Evolutionary conservation across 2,329 filamentous ascomycete genomes (phyloP), one percentile per base, ranked within the genome.

Genomic region (Geoglossum cookeanum): DNA sequence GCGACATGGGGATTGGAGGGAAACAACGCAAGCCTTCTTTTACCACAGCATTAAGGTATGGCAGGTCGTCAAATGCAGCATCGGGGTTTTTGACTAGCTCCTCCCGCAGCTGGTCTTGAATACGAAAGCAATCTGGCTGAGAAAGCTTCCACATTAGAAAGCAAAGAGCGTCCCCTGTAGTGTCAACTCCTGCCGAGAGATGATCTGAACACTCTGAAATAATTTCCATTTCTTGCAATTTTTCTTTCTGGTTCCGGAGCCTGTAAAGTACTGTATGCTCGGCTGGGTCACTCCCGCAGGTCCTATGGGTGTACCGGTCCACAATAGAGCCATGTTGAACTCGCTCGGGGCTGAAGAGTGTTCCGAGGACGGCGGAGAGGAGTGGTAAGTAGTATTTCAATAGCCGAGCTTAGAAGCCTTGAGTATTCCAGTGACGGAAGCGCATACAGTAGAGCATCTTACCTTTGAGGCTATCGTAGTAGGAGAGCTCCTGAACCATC

Each of bases 101-200:
- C 15, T 71, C 63, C 30, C 74, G 72, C 3, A 85, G 70, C 2
- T 67, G 69, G 9, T 69, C 65, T 65, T 85, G 82, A 54, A 78
- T 70, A 1, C 65, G 59, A 1, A 70, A 62, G 3, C 76, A 81
- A 6, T 73, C 67, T 1, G 80, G 78, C 60, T 79, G 77, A 1
- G 83, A 86, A 1, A 87, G 71, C 64, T 85, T 77, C 75, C 81
- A 83, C 78, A 87, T 82, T 11, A 86, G 71, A 64, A 85, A 85
- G 63, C 81, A 85, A 0, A 86, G 70, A 0, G 75, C 80, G 61
- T 86, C 83, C 15, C 82, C 81, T 0, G 83, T 85, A 0, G 83
- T 86, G 62, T 86, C 83, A 59, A 86, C 84, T 0, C 83, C 83
- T 0, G 83, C 83, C 0, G 78, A 80, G 78, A 86, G 80, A 65